Percentiles rank a stretch among this genome's conserved stretches.
Evolutionary conservation across 768 basidiomycete species (phyloP).

Genomic region (Calocybe gangraenosa): DNA sequence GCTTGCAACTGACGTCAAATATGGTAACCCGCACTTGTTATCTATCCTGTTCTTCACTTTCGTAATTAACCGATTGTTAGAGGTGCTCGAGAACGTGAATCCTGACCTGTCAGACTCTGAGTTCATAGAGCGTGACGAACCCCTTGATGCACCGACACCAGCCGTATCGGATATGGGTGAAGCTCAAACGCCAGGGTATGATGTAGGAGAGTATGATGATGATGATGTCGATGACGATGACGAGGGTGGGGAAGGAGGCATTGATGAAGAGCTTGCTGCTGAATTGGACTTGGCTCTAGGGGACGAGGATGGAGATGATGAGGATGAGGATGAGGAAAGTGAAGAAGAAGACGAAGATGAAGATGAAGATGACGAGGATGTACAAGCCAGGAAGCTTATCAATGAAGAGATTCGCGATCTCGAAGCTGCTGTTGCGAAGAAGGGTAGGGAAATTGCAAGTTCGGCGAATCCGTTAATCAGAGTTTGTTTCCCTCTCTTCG

Average conservation of each 20-base stretch:
- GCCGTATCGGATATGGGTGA: constrained; percentile 67
- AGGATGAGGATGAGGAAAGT: constrained; percentile 60
- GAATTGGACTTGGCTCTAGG: constrained; percentile 85
- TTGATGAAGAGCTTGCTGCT: constrained; percentile 85
- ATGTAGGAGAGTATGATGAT: constrained; percentile 52
- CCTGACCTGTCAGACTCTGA: constrained; percentile 89
- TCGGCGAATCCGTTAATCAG: constrained; percentile 86
- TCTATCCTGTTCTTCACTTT: neutral
- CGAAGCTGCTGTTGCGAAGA: constrained; percentile 84
- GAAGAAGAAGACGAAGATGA: constrained; percentile 75
- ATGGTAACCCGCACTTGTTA: constrained; percentile 42
- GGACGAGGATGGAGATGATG: constrained; percentile 55
- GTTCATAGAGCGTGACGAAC: constrained; percentile 66
- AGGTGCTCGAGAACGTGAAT: constrained; percentile 86
- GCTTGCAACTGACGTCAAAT: constrained; percentile 70
- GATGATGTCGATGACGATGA: constrained; percentile 57
- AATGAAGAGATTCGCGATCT: constrained; percentile 89
- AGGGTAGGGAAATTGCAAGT: constrained; percentile 75
- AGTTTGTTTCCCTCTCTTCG: constrained; percentile 32
- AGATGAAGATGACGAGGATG: constrained; percentile 79
- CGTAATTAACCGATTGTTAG: constrained; percentile 29
- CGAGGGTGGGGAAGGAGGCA: constrained; percentile 72
- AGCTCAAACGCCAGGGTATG: constrained; percentile 53
- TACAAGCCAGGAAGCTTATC: constrained; percentile 72
- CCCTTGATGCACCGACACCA: constrained; percentile 70